Evolutionary conservation across 345 rosid species (phyloP).

Genomic region (Acer saccharum): DNA sequence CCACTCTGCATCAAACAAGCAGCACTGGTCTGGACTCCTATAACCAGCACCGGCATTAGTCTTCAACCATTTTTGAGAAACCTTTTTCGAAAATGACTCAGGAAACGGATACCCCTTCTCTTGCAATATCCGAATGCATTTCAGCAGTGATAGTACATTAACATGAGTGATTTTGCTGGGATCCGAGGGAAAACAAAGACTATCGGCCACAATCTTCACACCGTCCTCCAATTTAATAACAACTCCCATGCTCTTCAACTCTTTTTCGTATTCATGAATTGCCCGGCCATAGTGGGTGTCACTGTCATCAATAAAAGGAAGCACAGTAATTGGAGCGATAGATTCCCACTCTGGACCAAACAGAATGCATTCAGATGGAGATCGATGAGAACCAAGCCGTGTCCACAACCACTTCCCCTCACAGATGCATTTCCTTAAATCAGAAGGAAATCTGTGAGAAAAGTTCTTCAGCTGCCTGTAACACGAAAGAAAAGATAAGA

Average conservation of each 20-base stretch:
- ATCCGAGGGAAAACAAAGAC: conserved; percentile 40
- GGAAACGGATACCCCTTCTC: conserved; percentile 29
- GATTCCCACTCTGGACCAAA: conserved; percentile 56
- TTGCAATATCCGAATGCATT: conserved; percentile 43
- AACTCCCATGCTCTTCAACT: conserved; percentile 57
- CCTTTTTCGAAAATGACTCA: conserved; percentile 28
- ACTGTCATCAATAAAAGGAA: conserved; percentile 62
- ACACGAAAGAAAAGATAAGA: conserved; percentile 44
- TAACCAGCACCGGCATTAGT: conserved; percentile 57
- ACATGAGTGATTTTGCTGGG: conserved; percentile 25
- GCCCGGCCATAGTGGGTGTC: conserved; percentile 43
- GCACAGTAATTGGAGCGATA: conserved; percentile 49
- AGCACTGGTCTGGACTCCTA: conserved; percentile 47
- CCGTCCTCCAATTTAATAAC: conserved; percentile 46
- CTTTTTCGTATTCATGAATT: conserved; percentile 45
- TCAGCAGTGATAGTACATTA: conserved; percentile 44
- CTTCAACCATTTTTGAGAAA: conserved; percentile 59
- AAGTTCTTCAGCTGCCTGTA: conserved; percentile 37
- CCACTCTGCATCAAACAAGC: conserved; percentile 47
- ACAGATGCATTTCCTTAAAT: conserved; percentile 33
- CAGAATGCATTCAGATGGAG: conserved; percentile 60
- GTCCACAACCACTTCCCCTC: conserved; percentile 62
- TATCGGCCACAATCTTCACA: conserved; percentile 42
- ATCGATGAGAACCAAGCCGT: conserved; percentile 51
- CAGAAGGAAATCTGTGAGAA: conserved; percentile 25